phyloP scores from a whole-genome alignment of 768 basidiomycete species.

The Megacollybia marginata region DNA sequence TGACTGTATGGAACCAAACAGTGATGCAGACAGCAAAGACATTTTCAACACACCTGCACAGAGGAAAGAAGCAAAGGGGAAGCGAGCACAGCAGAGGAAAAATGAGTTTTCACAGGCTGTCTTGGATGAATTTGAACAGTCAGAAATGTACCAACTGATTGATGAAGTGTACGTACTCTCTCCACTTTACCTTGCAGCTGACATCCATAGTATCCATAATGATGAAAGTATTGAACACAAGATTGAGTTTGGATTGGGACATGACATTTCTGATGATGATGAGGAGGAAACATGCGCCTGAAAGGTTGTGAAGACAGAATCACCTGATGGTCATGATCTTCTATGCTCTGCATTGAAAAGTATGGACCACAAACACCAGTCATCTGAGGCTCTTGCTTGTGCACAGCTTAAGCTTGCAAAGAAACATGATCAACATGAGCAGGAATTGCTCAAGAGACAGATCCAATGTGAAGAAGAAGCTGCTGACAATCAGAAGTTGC shows the following conservation, averaged over 20 bases:
- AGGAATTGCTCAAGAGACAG: neutral
- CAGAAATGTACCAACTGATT: slow-evolving; percentile 3
- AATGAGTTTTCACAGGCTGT: neutral
- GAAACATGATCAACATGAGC: neutral
- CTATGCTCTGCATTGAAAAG: neutral
- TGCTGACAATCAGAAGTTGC: neutral
- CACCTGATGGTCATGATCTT: neutral
- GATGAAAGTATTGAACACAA: neutral
- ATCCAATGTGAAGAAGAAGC: neutral
- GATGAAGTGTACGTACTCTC: slow-evolving; percentile 6
- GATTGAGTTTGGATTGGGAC: neutral
- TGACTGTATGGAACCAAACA: neutral
- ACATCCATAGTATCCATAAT: neutral
- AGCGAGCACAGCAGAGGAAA: neutral
- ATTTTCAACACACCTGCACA: neutral
- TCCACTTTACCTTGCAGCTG: neutral
- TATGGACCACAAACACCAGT: neutral
- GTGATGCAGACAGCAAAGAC: neutral
- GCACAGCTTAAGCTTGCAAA: neutral
- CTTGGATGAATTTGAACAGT: slow-evolving; percentile 4
- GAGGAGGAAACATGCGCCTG: neutral
- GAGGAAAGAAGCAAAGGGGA: neutral
- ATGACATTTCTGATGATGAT: neutral
- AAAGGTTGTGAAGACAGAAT: neutral
- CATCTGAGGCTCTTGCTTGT: neutral